phyloP scores from a whole-genome alignment of 148 eudicot species.

The Linanthus parryae region DNA sequence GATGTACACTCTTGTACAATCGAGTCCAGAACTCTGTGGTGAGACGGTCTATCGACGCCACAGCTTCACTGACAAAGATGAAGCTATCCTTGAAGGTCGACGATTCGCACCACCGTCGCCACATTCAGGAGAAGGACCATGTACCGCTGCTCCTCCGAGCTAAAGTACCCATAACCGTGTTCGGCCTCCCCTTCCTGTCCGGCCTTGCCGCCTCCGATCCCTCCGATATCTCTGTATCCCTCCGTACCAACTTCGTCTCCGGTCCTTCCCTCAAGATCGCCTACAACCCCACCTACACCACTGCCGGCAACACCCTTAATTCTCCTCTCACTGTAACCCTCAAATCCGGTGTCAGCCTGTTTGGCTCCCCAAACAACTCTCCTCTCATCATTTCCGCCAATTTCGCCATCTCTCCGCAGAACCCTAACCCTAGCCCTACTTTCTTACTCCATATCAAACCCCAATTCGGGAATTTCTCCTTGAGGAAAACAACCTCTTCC shows the following conservation, averaged over 20 bases:
- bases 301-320: constrained; percentile 10
- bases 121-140: constrained; percentile 18
- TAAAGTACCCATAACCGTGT: constrained; percentile 62
- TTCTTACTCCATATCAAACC: background rate
- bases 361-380: constrained; percentile 67
- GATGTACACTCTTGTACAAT: too few relatives aligned
- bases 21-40: too few relatives aligned
- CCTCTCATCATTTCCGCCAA: constrained; percentile 41
- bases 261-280: constrained; percentile 78
- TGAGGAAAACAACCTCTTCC: background rate
- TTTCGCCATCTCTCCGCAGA: background rate
- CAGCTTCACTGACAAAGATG: too few relatives aligned
- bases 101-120: constrained; percentile 25
- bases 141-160: constrained; percentile 56
- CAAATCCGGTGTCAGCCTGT: constrained; percentile 69
- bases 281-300: constrained; percentile 47
- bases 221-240: constrained; percentile 67
- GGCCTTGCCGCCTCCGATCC: constrained; percentile 58
- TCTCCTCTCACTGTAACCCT: constrained; percentile 50
- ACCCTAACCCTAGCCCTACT: background rate
- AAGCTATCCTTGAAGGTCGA: constrained; percentile 52
- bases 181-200: constrained; percentile 69
- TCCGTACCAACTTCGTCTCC: constrained; percentile 62
- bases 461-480: background rate
- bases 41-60: too few relatives aligned